A percentile compares a stretch with the other conserved stretches of the same genome.
phyloP scores from a whole-genome alignment of 352 stramenopile species.

The Pythium angustatum region DNA sequence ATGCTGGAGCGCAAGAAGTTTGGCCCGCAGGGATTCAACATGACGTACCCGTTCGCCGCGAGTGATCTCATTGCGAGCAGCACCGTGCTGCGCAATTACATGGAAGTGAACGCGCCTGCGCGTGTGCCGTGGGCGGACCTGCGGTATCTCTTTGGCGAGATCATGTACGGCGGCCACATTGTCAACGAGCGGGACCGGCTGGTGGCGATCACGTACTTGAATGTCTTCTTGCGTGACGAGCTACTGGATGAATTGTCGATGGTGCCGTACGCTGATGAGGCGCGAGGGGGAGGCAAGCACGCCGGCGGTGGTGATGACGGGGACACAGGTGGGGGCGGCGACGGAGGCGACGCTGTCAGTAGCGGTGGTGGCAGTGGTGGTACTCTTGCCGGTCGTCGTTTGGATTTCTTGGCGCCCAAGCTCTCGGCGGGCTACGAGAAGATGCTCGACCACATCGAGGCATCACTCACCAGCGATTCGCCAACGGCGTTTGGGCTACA shows the following conservation, averaged over 20 bases:
- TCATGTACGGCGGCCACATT: conserved; percentile 90
- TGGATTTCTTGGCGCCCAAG: conserved; percentile 76
- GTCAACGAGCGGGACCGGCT: conserved; percentile 84
- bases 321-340: conserved; percentile 10
- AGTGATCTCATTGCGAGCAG: conserved; percentile 86
- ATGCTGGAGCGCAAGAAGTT: conserved; percentile 94
- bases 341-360: conserved; percentile 17
- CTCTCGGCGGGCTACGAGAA: conserved; percentile 69
- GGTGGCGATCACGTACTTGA: conserved; percentile 80
- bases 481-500: conserved; percentile 90
- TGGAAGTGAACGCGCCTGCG: conserved; percentile 84
- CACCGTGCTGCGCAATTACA: conserved; percentile 90
- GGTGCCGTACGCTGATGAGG: conserved; percentile 81
- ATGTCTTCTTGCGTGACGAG: conserved; percentile 89
- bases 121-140: conserved; percentile 91
- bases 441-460: conserved; percentile 90
- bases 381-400: conserved; percentile 38
- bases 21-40: conserved; percentile 89
- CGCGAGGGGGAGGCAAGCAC: conserved; percentile 20
- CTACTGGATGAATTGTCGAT: conserved; percentile 90
- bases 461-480: conserved; percentile 75
- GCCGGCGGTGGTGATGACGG: conserved; percentile 33
- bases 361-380: conserved; percentile 11
- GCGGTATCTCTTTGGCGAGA: conserved; percentile 86
- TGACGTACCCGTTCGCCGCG: conserved; percentile 88